phyloP scores from a whole-genome alignment of 192 early-diverging fungal genomes.

The Piromyces finnis region DNA sequence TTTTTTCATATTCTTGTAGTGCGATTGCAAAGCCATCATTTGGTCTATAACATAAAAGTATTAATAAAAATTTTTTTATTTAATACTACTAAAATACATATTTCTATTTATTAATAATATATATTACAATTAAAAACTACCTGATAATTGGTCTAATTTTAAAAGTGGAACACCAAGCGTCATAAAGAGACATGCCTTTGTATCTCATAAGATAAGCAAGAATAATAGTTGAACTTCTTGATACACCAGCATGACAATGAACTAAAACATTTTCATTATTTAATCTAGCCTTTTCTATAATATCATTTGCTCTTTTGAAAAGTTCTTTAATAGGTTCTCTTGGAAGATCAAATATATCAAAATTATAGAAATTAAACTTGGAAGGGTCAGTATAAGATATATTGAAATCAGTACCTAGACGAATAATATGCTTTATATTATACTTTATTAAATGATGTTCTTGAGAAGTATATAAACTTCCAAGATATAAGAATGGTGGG shows the following conservation, averaged over 20 bases:
- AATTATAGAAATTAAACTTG: constrained; percentile 13
- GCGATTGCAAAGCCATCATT: constrained; percentile 22
- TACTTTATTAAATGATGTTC: constrained; percentile 1
- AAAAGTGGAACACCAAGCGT: constrained; percentile 19
- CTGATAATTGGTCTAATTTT: background rate
- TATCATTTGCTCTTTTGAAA: constrained; percentile 12
- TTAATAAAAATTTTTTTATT: too few species aligned
- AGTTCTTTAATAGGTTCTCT: constrained; percentile 13
- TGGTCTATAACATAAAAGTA: constrained; percentile 7
- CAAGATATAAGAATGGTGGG: constrained; percentile 12
- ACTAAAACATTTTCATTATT: constrained; percentile 11
- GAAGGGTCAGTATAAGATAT: background rate
- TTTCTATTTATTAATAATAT: too few species aligned
- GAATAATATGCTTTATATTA: constrained; percentile 16
- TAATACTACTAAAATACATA: too few species aligned
- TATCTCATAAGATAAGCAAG: constrained; percentile 36
- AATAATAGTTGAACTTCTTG: constrained; percentile 29
- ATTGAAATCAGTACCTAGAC: constrained; percentile 21
- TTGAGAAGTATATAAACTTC: constrained; percentile 13
- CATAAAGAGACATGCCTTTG: constrained; percentile 13
- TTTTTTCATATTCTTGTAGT: constrained; percentile 15
- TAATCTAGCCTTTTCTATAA: constrained; percentile 9
- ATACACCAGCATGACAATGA: constrained; percentile 45
- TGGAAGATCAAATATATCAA: constrained; percentile 15
- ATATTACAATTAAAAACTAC: background rate